A percentile compares a stretch with the other conserved stretches of the same genome.
Evolutionary conservation across 2,329 filamentous ascomycete species (phyloP).

Genomic region (Pseudogymnoascus sp.): DNA sequence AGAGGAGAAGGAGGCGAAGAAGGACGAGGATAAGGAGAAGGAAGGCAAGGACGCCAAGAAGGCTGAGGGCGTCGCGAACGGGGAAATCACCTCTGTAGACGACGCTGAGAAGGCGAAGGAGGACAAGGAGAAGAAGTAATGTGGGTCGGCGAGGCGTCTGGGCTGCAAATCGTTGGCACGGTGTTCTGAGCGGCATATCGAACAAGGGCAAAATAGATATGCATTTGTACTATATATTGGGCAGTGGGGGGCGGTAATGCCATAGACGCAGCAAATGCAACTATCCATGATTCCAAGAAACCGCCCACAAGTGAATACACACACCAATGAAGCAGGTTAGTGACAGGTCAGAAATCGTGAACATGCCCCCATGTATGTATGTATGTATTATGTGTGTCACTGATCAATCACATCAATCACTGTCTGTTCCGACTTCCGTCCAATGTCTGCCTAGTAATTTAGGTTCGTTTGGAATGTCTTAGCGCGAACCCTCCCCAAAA

Average conservation of each 20-base stretch:
- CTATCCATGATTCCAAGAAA: slow-evolving; percentile 3
- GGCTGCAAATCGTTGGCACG: slow-evolving; percentile 17
- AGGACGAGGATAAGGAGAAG: slow-evolving; percentile 48
- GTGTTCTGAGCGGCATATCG: slow-evolving; percentile 21
- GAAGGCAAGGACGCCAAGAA: slow-evolving; percentile 66
- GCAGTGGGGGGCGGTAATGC: background rate
- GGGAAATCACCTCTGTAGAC: slow-evolving; percentile 41
- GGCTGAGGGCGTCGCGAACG: slow-evolving; percentile 39
- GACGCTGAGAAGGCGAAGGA: slow-evolving; percentile 45
- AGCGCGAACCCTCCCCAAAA: background rate
- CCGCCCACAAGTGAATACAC: background rate
- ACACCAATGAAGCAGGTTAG: background rate
- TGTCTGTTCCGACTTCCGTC: background rate
- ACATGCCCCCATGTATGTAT: background rate
- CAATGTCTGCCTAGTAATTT: background rate
- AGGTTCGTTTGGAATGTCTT: background rate
- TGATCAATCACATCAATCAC: background rate
- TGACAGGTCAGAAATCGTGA: background rate
- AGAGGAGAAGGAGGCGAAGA: slow-evolving; percentile 86
- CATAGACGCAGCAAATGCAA: slow-evolving; percentile 7
- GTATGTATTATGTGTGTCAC: background rate
- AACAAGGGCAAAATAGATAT: slow-evolving; percentile 17
- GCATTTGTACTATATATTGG: slow-evolving; percentile 27
- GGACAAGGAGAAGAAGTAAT: slow-evolving; percentile 41
- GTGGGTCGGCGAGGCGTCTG: slow-evolving; percentile 21